Evolutionary conservation across 2,329 filamentous ascomycete species (phyloP), one percentile per base, ranked within the genome.

Genomic region (Boeremia lycopersici): DNA sequence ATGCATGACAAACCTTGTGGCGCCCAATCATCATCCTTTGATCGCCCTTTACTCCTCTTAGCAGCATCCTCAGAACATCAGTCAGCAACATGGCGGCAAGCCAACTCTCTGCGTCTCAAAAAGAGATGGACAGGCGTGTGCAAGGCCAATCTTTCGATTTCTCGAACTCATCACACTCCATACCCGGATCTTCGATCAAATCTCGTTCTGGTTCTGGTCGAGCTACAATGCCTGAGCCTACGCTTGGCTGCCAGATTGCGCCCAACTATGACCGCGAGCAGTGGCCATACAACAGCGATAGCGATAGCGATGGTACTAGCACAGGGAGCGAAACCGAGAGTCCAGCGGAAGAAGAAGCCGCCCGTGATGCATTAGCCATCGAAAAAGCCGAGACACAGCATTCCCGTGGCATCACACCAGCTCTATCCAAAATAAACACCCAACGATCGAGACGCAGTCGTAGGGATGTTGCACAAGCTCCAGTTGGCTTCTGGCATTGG

Each of bases 401-500:
- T 23, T 45, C 29, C 19, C 51, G 34, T 9, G 53, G 38, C 12
- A 44, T 51, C 10, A 44, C 54, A 11, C 31, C 52, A 25, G 52
- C 46, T 13, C 36, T 55, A 11, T 42, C 46, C 31, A 55, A 53
- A 53, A 15, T 67, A 57, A 17, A 54, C 43, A 34, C 56, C 36
- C 12, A 54, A 5, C 51, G 64, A 8, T 67, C 65, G 3, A 68
- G 52, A 47, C 68, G 63, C 35, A 64, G 57, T 43, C 56, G 62
- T 1, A 57, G 59, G 35, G 56, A 56, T 28, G 46, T 30, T 13
- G 53, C 56, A 11, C 53, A 53, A 25, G 45, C 31, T 3, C 63
- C 68, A 12, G 69, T 62, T 11, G 63, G 68, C 11, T 71, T 72
- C 42, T 72, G 65, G 62, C 59, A 70, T 44, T 68, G 60, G 63